Evolutionary conservation across 2,329 filamentous ascomycete genomes (phyloP), one percentile per base, ranked within the genome.

Genomic region (Chaetomium globosum): DNA sequence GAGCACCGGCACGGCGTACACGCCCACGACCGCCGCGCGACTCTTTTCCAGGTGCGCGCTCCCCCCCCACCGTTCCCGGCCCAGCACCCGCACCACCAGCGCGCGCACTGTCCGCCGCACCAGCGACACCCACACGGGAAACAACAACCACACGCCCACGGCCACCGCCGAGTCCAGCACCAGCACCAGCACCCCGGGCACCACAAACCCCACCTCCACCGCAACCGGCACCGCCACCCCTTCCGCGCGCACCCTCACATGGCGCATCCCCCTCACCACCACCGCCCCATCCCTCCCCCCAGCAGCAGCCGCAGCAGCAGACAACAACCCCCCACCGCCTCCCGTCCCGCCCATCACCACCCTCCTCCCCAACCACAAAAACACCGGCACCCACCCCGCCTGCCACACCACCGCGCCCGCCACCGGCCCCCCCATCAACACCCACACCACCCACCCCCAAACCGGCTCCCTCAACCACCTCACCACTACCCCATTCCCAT

Each of bases 171-270:
- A 68, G n/a, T 76, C 69, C n/a, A 85, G 75, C 79, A 76, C 68
- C n/a, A 85, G 76, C 79, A 84, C 81, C 39, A 80, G 65, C 4
- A 79, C 48, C 0, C 81, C 80, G 0, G 83, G 83, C 1, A 81
- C 67, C 52, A 82, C 75, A 68, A 78, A 85, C 39, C 83, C 83
- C 10, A 82, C 55, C 0, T 78, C 76, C 0, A 85, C 79, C 28
- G 80, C 80, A 30, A 80, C 69, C 8, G 83, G 82, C 23, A 85
- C 83, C 30, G 86, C 86, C 64, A 87, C 79, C 65, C 84, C 82
- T 73, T 89, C 87, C 2, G 83, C 76, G 26, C 74, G 75, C 7
- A 76, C 75, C 12, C 62, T 51, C 13, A 85, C 73, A 65, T 80
- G 77, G 9, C 81, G 77, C 65, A 73, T 68, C 43, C 73, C 63